Evolutionary conservation across 768 basidiomycete species (phyloP).

Genomic region (Antrodiella citrinella): DNA sequence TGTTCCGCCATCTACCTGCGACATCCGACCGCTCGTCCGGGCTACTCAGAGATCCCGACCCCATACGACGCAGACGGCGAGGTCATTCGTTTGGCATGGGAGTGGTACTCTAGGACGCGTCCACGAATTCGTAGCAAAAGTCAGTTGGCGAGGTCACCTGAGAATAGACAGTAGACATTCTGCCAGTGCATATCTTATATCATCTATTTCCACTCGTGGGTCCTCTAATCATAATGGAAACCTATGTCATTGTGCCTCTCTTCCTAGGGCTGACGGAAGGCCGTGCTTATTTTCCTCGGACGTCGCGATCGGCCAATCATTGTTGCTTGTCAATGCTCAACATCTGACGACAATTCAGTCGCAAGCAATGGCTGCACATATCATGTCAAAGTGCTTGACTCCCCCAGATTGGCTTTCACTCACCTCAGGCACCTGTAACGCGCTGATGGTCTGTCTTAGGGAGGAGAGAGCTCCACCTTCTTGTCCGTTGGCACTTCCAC

Average conservation of each 20-base stretch:
- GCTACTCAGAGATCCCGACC: slow-evolving; percentile 91
- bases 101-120: slow-evolving; percentile 78
- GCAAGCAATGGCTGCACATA: too few relatives aligned
- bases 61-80: slow-evolving; percentile 97
- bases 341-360: too few relatives aligned
- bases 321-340: not conserved
- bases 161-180: slow-evolving; percentile 39
- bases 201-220: not conserved
- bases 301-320: not conserved
- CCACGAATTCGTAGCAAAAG: slow-evolving; percentile 58
- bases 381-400: too few relatives aligned
- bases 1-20: slow-evolving; percentile 92
- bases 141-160: slow-evolving; percentile 56
- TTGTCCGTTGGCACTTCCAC: too few relatives aligned
- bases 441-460: too few relatives aligned
- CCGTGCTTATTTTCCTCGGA: not conserved
- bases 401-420: too few relatives aligned
- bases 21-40: slow-evolving; percentile 93
- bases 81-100: slow-evolving; percentile 88
- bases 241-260: not conserved
- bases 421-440: too few relatives aligned
- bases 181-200: not conserved
- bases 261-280: not conserved
- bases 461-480: too few relatives aligned
- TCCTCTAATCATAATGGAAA: not conserved